Conservation (phyloP, 2,329 filamentous ascomycete genomes). For the Xylaria polymorpha region DNA sequence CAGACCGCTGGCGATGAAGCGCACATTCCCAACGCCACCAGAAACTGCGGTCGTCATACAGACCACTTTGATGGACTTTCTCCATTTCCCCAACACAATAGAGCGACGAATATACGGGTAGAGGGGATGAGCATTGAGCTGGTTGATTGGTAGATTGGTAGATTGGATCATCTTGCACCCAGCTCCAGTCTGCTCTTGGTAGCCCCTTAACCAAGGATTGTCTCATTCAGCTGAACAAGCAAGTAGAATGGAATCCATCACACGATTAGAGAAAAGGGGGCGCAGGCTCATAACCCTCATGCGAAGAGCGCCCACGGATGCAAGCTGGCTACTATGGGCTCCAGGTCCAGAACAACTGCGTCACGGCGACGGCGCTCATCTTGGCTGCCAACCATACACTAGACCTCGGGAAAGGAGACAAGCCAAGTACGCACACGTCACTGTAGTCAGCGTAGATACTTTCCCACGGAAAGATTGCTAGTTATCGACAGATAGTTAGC, state of each 20-base stretch:
- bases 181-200: not conserved
- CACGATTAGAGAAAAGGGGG: constrained; percentile 3
- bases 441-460: not conserved
- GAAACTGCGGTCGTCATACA: not conserved
- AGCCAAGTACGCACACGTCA: constrained; percentile 1
- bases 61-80: not conserved
- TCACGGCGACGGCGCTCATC: constrained; percentile 12
- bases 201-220: not conserved
- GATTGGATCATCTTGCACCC: not conserved
- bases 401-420: not conserved
- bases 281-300: constrained; percentile 7
- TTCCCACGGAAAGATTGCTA: not conserved
- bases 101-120: not conserved
- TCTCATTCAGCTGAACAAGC: not conserved
- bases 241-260: not conserved
- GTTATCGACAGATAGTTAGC: not conserved
- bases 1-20: not conserved
- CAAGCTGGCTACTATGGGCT: not conserved
- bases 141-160: not conserved
- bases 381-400: constrained; percentile 20
- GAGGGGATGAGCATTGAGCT: not conserved
- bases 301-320: not conserved
- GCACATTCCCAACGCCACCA: constrained; percentile 2
- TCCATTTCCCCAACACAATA: not conserved
- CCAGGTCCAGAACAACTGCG: constrained; percentile 7